These are phyloP conservation scores for Diplodia intermedia DNA, from an alignment of 2,329 filamentous ascomycete genomes.

Conservation along the genomic window DNA sequence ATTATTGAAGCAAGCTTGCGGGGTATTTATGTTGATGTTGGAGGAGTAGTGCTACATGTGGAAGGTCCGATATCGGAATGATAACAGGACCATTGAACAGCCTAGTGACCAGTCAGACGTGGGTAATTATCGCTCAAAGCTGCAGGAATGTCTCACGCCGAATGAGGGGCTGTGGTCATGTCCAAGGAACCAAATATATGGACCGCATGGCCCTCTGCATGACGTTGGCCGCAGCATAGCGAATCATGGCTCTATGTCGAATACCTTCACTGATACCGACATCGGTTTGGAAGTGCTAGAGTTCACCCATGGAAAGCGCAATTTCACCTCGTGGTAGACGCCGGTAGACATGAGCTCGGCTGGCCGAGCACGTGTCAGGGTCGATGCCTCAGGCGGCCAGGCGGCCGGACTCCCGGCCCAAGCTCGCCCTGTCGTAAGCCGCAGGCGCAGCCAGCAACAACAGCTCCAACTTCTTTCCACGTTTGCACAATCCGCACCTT, in stretches of 20 bases:
- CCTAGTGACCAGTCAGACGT: background rate
- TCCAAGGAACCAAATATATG: background rate
- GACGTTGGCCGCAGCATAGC: background rate
- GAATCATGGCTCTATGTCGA: background rate
- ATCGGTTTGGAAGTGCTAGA: background rate
- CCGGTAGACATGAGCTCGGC: background rate
- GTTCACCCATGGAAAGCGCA: no score
- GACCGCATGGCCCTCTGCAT: background rate
- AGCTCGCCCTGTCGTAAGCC: slow-evolving; percentile 26
- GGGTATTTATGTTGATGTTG: slow-evolving; percentile 25
- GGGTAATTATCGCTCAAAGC: background rate
- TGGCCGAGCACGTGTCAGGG: background rate
- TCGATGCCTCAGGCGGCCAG: slow-evolving; percentile 3
- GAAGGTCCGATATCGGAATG: slow-evolving; percentile 27
- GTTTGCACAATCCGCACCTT: slow-evolving; percentile 4
- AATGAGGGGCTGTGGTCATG: background rate
- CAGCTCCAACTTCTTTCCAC: slow-evolving; percentile 27
- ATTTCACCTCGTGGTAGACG: no score
- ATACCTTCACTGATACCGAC: background rate
- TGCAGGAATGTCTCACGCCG: background rate
- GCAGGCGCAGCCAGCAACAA: slow-evolving; percentile 20
- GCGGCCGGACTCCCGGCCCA: background rate
- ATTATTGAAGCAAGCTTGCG: background rate
- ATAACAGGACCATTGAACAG: background rate
- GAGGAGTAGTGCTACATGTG: slow-evolving; percentile 1